These are phyloP conservation scores for Calonectria pauciramosa DNA, from an alignment of 2,329 filamentous ascomycete genomes.

Conservation along the genomic window DNA sequence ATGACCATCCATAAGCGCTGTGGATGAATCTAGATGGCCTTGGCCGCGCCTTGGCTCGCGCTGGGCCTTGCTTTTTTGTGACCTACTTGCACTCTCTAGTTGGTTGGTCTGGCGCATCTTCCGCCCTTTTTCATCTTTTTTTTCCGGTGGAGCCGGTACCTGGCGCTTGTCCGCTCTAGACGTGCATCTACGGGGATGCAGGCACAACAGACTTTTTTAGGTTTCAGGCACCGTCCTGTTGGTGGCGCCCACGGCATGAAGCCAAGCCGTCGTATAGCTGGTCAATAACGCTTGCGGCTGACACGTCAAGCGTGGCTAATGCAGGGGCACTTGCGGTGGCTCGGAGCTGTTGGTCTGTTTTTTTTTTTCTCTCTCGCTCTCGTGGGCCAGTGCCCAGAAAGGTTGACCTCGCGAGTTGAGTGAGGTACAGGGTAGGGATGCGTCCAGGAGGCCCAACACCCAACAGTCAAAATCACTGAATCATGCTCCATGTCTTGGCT, in stretches of 20 bases:
- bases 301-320: neutral
- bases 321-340: neutral
- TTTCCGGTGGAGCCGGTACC: neutral
- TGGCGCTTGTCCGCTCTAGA: neutral
- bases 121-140: neutral
- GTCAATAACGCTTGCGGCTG: neutral
- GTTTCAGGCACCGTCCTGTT: neutral
- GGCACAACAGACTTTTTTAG: neutral
- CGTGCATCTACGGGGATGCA: neutral
- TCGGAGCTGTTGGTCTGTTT: neutral
- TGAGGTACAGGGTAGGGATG: neutral
- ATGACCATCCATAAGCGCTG: neutral
- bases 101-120: neutral
- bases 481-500: neutral
- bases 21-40: neutral
- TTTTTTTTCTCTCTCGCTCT: no score
- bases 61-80: neutral
- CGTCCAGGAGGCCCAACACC: neutral
- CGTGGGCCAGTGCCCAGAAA: neutral
- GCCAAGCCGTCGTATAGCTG: neutral
- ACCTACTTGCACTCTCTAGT: neutral
- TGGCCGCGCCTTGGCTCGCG: neutral
- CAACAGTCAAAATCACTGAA: neutral
- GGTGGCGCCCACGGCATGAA: neutral
- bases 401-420: neutral